A percentile compares a stretch with the other conserved stretches of the same genome.
Evolutionary conservation across 2,329 filamentous ascomycete species (phyloP).

Genomic region (Clarireedia hainanense): DNA sequence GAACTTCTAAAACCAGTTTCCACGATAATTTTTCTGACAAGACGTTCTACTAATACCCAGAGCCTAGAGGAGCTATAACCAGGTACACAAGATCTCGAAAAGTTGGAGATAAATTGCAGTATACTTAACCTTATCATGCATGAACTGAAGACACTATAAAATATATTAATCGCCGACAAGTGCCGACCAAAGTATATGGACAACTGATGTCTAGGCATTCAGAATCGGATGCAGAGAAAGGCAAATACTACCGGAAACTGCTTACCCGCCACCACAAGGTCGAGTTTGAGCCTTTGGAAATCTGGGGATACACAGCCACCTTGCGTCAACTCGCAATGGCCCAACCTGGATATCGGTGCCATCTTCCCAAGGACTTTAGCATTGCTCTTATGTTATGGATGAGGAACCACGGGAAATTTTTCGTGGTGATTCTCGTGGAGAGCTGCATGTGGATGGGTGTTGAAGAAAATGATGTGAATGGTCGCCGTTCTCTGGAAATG

Average conservation of each 20-base stretch:
- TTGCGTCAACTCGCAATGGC: not conserved
- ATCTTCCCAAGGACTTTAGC: not conserved
- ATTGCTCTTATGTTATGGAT: constrained; percentile 1
- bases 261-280: constrained; percentile 2
- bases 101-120: constrained; percentile 9
- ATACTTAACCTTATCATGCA: constrained; percentile 9
- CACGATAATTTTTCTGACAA: not conserved
- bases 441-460: constrained; percentile 6
- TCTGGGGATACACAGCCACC: constrained; percentile 9
- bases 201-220: not conserved
- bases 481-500: constrained; percentile 9
- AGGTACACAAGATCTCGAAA: constrained; percentile 12
- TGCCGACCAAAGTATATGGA: constrained; percentile 3
- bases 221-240: not conserved
- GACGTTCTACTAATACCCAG: constrained; percentile 6
- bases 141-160: constrained; percentile 4
- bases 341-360: not conserved
- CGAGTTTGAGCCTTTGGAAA: constrained; percentile 1
- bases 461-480: constrained; percentile 10
- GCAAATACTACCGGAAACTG: constrained; percentile 8
- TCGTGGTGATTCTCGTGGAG: constrained; percentile 10
- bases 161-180: constrained; percentile 13
- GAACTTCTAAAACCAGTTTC: not conserved
- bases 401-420: constrained; percentile 8
- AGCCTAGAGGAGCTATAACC: constrained; percentile 6